phyloP scores from a whole-genome alignment of 2,329 filamentous ascomycete genomes.

The Verticillium nonalfalfae region DNA sequence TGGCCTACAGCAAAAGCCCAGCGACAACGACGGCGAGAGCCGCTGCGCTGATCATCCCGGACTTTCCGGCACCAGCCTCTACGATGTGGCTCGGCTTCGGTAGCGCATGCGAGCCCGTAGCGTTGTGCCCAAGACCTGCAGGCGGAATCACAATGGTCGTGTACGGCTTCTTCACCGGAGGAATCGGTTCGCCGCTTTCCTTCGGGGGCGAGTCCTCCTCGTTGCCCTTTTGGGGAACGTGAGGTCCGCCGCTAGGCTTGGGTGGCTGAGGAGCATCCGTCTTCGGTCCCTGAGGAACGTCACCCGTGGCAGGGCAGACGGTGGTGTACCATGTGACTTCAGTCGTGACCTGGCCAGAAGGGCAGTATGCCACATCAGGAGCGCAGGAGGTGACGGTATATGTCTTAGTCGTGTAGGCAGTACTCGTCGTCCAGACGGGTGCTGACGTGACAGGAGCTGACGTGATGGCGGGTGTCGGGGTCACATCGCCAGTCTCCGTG shows the following conservation, averaged over 20 bases:
- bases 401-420: constrained; percentile 11
- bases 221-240: not conserved
- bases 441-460: not conserved
- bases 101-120: not conserved
- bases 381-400: constrained; percentile 11
- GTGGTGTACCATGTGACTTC: constrained; percentile 33
- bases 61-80: constrained; percentile 9
- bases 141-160: constrained; percentile 20
- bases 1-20: not conserved
- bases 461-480: not conserved
- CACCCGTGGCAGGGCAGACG: constrained; percentile 20
- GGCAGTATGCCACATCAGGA: constrained; percentile 5
- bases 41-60: constrained; percentile 6
- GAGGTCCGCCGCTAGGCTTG: constrained; percentile 1
- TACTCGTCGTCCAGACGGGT: constrained; percentile 8
- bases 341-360: constrained; percentile 21
- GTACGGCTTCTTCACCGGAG: constrained; percentile 4
- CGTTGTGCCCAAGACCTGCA: not conserved
- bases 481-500: not conserved
- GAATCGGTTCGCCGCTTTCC: not conserved
- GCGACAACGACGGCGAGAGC: constrained; percentile 13
- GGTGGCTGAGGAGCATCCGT: not conserved
- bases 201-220: constrained; percentile 8
- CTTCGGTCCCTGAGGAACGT: not conserved
- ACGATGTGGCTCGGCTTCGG: constrained; percentile 7